These are phyloP conservation scores for Prunus padus DNA, from an alignment of 306 rosid species.

Conservation along the genomic window DNA sequence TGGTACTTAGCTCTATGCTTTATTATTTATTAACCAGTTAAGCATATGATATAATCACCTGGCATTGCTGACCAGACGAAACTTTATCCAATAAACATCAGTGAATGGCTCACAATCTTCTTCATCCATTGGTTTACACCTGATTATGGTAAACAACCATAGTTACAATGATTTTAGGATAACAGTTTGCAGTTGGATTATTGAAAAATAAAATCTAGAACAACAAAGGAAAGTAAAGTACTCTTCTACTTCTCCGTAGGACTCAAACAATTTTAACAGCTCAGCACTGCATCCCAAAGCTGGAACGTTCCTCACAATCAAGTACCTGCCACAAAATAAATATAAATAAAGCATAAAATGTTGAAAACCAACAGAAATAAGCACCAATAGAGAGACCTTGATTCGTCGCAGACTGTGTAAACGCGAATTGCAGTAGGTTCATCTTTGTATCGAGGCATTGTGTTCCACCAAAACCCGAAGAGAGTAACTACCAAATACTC, in stretches of 20 bases:
- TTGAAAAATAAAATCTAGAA: not conserved
- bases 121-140: slow-evolving; percentile 91
- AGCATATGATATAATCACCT: slow-evolving; percentile 39
- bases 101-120: slow-evolving; percentile 84
- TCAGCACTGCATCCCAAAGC: slow-evolving; percentile 84
- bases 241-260: slow-evolving; percentile 86
- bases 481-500: not conserved
- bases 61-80: slow-evolving; percentile 71
- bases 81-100: slow-evolving; percentile 85
- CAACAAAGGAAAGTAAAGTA: slow-evolving; percentile 24
- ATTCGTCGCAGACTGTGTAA: slow-evolving; percentile 86
- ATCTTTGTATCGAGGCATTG: slow-evolving; percentile 68
- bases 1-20: not conserved
- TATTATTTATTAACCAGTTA: not conserved
- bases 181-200: not conserved
- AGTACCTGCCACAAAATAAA: slow-evolving; percentile 44
- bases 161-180: not conserved
- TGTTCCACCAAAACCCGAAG: not conserved
- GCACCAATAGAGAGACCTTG: slow-evolving; percentile 41
- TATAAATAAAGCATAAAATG: not conserved
- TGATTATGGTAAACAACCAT: slow-evolving; percentile 17
- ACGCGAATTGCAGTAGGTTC: slow-evolving; percentile 72
- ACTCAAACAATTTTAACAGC: slow-evolving; percentile 57
- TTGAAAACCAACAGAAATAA: not conserved
- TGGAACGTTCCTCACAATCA: slow-evolving; percentile 81